Conservation (phyloP, 148 eudicot species). For the Rhododendron williamsianum region DNA sequence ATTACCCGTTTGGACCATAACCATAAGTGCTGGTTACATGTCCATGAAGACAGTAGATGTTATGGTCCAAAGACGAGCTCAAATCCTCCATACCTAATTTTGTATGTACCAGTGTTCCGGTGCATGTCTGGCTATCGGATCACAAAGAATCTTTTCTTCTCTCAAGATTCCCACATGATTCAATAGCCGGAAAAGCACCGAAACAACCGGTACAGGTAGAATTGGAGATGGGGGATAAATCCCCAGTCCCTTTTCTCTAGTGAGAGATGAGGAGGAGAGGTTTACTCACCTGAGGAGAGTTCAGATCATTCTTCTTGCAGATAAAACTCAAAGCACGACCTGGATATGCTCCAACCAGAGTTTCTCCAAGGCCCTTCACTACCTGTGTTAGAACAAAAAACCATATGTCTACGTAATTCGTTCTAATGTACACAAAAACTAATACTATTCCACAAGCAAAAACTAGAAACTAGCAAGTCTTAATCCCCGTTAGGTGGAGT, state of each 20-base stretch:
- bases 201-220: not conserved
- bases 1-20: not conserved
- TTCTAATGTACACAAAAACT: no score
- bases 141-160: not conserved
- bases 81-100: not conserved
- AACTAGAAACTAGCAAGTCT: not conserved
- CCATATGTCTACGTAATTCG: not conserved
- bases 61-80: not conserved
- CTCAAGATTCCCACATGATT: not conserved
- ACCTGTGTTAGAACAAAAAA: constrained; percentile 43
- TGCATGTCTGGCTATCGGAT: not conserved
- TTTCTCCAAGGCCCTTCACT: constrained; percentile 97
- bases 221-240: not conserved
- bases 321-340: constrained; percentile 84
- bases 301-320: constrained; percentile 69
- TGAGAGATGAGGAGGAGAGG: not conserved
- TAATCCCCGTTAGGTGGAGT: not conserved
- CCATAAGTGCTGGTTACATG: not conserved
- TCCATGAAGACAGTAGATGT: not conserved
- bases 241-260: not conserved
- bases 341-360: constrained; percentile 96
- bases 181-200: not conserved
- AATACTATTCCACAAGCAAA: not conserved
- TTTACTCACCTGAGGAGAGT: constrained; percentile 60
- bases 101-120: not conserved